Evolutionary conservation across 805 yeast species (phyloP), one percentile per base, ranked within the genome.

Genomic region (Yarrowia keelungensis): DNA sequence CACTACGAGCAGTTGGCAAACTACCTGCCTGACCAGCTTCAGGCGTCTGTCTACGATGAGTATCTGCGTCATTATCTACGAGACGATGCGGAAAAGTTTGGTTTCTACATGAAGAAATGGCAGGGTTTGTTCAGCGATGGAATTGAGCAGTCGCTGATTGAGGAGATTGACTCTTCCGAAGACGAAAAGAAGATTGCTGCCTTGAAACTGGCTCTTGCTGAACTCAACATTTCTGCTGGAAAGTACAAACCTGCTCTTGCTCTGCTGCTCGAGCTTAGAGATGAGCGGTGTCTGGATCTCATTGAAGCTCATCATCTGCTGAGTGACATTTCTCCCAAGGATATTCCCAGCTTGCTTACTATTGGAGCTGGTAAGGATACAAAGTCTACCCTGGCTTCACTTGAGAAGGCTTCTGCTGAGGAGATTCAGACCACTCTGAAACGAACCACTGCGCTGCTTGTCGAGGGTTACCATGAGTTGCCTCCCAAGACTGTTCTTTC

Each of bases 391-490:
- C 70, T 74, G 0, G 75, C 79, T 10, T 71, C 69, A 5, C 66
- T 72, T 1, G 84, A 83, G 19, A 74, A 76, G 2, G 75, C 83
- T 3, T 81, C 88, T 1, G 76, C 86, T 1, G 77, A 76, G 0
- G 76, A 79, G 5, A 70, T 89, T 2, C 76, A 79, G 26, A 74
- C 75, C 1, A 78, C 77, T 26, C 74, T 89, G 8, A 61, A 71
- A 1, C 84, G 83, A 15, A 77, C 87, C 0, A 79, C 91, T 8
- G 76, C 81, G 4, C 78, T 90, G 8, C 79, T 91, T 39, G 88
- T 89, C 2, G 86, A 84, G 11, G 85, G 85, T 61, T 81, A 91
- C 51, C 90, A 88, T 72, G 92, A 90, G 73, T 78, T 93, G 3
- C 71, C 81, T 1, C 89, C 97, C 0, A 72, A 74, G 1, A 75